Conservation (phyloP, 179 eudicot species). For the Silene coronaria region DNA sequence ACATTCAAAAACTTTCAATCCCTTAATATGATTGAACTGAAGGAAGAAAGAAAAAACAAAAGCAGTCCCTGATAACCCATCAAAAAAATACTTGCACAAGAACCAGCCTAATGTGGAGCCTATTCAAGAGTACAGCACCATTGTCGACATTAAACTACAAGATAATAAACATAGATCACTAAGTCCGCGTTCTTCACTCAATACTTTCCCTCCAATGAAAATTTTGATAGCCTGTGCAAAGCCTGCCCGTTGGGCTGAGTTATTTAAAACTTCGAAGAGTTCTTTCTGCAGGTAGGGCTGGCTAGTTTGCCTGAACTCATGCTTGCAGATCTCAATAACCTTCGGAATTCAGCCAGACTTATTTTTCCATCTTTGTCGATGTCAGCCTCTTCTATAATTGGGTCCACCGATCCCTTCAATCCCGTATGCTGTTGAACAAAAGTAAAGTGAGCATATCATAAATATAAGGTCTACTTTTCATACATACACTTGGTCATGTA, state of each 20-base stretch:
- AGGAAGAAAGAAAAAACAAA: not conserved
- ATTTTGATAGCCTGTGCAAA: not conserved
- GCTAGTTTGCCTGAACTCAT: conserved; percentile 27
- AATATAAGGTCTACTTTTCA: not conserved
- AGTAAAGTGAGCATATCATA: not conserved
- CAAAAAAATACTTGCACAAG: not conserved
- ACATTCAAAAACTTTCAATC: not conserved
- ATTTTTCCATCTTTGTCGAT: conserved; percentile 89
- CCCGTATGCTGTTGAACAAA: conserved; percentile 63
- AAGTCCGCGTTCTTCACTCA: not conserved
- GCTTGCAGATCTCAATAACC: conserved; percentile 92
- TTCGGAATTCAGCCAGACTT: conserved; percentile 84
- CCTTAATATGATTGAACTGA: conserved; percentile 10
- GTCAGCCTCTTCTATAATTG: conserved; percentile 88
- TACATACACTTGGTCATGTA: too few relatives aligned
- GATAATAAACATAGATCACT: not conserved
- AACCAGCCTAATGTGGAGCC: not conserved
- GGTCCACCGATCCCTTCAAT: conserved; percentile 79
- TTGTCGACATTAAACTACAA: conserved; percentile 6
- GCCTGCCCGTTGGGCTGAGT: not conserved
- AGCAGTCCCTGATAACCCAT: not conserved
- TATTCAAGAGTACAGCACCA: not conserved
- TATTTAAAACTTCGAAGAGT: conserved; percentile 12
- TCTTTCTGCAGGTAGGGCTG: conserved; percentile 27
- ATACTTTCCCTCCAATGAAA: not conserved